Base-by-base conservation (phyloP, 805 yeast genomes). In the Metschnikowia anglica region DNA sequence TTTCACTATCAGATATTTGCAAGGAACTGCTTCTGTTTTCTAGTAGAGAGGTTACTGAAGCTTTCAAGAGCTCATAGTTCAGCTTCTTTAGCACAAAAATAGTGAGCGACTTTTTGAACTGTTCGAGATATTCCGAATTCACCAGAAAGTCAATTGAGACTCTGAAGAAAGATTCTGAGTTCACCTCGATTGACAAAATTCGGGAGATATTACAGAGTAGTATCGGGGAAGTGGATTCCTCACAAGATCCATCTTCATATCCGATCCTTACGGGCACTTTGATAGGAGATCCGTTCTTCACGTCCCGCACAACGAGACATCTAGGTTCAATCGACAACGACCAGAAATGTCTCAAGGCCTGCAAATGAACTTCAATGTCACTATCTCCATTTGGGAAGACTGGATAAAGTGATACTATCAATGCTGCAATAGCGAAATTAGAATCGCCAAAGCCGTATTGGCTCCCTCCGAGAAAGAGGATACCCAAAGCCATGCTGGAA, bases 321-420 rank as follows among this genome's bases (percentile, higher is more conserved):
- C 97, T 68, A 2, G 84, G 84, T 51, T 83, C 89, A 4, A 85
- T 83, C 0, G 95, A 78, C 47, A 93, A 64, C 1, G 89, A 84
- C 97, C 98, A 93, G 50, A 93, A 83, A 60, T 89, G 95, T 31
- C 96, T 72, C 27, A 89, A 65, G 2, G 95, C 96, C 60, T 88
- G 96, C 40, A 91, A 60, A 57, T 86, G 88, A 16, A 84, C 79
- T 39, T 77, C 80, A 33, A 72, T 68, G 13, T 65, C 73, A 20
- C 61, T 63, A 19, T 58, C 62, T 21, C 60, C 65, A 33, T 61
- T 63, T 1, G 88, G 84, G 47, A 80, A 82, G 2, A 82, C 70
- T 2, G 97, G 97, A 51, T 88, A 81, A n/a, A 86, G 68, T 0
- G 97, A 75, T 0, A 88, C 76, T 0, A 88, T 65, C 53, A 93